A percentile compares a stretch with the other conserved stretches of the same genome.
Conservation (phyloP, 2,329 filamentous ascomycete genomes). For the Fonsecaea multimorphosa region DNA sequence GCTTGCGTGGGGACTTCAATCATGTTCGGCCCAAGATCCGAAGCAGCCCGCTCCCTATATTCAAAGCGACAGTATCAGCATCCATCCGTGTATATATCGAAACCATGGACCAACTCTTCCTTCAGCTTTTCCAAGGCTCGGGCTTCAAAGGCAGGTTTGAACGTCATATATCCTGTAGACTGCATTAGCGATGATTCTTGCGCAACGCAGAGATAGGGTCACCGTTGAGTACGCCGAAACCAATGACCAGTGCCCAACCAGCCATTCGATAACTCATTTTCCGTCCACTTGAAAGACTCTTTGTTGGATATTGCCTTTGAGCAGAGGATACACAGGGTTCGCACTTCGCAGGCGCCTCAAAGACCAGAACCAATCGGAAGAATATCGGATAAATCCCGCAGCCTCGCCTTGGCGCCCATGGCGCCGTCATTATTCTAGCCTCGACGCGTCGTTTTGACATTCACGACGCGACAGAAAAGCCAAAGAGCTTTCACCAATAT, state of each 20-base stretch:
- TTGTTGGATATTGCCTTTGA: background rate
- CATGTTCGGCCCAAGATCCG: constrained; percentile 34
- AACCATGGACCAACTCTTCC: constrained; percentile 24
- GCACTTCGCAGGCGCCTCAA: background rate
- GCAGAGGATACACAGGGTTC: background rate
- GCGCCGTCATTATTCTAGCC: background rate
- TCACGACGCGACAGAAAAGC: constrained; percentile 13
- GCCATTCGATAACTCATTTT: constrained; percentile 49
- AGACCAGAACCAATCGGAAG: background rate
- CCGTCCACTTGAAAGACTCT: background rate
- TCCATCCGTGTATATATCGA: background rate
- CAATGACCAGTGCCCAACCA: constrained; percentile 47
- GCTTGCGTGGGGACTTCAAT: constrained; percentile 29
- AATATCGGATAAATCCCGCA: background rate
- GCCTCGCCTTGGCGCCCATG: background rate
- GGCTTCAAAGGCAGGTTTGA: constrained; percentile 50
- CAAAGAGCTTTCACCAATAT: constrained; percentile 10
- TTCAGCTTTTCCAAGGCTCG: constrained; percentile 44
- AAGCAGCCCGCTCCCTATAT: constrained; percentile 27
- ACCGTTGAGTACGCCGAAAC: constrained; percentile 51
- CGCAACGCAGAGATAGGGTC: constrained; percentile 22
- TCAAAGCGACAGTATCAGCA: background rate
- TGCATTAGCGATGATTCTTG: constrained; percentile 19
- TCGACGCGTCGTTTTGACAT: constrained; percentile 13
- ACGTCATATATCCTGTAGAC: constrained; percentile 50